phyloP scores from a whole-genome alignment of 495 filamentous ascomycete genomes.

The Copromyces sp. region DNA sequence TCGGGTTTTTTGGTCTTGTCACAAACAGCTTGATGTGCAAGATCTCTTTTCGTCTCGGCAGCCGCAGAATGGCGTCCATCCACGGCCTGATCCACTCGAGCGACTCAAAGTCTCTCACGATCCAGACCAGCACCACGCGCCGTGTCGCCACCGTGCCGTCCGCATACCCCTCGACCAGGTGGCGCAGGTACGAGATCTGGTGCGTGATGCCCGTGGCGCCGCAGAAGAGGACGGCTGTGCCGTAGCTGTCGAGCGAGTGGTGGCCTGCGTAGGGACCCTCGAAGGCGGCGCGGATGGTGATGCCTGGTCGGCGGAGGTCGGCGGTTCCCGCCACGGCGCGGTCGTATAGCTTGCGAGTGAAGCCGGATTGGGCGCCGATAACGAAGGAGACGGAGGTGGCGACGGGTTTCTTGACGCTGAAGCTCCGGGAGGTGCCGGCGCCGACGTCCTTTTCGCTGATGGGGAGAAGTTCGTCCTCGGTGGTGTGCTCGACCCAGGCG shows the following conservation, averaged over 20 bases:
- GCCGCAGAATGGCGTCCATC: conserved; percentile 77
- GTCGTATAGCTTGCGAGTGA: conserved; percentile 75
- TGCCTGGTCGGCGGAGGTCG: neutral
- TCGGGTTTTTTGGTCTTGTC: conserved; percentile 64
- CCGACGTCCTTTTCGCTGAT: conserved; percentile 20
- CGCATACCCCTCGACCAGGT: conserved; percentile 63
- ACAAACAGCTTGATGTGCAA: conserved; percentile 81
- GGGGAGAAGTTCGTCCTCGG: conserved; percentile 17
- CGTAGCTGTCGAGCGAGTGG: conserved; percentile 79
- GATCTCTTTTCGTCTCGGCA: conserved; percentile 67
- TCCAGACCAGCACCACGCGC: conserved; percentile 76
- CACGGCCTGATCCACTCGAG: conserved; percentile 89
- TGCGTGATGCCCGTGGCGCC: conserved; percentile 93
- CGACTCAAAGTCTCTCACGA: conserved; percentile 76
- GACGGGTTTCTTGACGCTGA: conserved; percentile 12
- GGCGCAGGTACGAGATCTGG: conserved; percentile 78
- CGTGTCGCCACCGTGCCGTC: conserved; percentile 69
- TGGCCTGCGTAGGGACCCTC: conserved; percentile 85
- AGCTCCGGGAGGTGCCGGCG: neutral
- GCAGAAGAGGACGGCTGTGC: conserved; percentile 79
- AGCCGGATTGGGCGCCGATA: conserved; percentile 74
- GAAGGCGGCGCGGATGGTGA: conserved; percentile 40
- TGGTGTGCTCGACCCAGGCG: conserved; percentile 58
- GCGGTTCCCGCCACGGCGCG: conserved; percentile 11
- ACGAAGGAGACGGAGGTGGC: conserved; percentile 50